Percentiles rank a stretch among this genome's conserved stretches.
Conservation (phyloP, 2,329 filamentous ascomycete species). For the Biscogniauxia sp. region DNA sequence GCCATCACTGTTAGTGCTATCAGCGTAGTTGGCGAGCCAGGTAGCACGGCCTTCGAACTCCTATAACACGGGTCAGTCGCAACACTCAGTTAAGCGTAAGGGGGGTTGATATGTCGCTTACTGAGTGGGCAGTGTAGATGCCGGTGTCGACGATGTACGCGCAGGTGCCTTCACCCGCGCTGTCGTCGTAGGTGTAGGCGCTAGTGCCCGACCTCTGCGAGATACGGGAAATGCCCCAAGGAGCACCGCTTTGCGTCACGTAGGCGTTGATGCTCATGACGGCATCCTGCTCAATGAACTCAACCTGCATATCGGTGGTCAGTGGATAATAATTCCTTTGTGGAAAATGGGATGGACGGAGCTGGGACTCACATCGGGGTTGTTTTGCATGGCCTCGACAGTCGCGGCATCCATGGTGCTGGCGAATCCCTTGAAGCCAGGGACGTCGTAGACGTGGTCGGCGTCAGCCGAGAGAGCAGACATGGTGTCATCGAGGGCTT, state of each 20-base stretch:
- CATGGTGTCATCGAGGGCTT: constrained; percentile 32
- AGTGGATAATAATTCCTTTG: constrained; percentile 8
- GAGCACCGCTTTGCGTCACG: constrained; percentile 34
- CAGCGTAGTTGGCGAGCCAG: constrained; percentile 31
- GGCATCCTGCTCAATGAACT: constrained; percentile 35
- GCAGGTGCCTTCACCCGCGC: constrained; percentile 41
- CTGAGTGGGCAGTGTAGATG: constrained; percentile 43
- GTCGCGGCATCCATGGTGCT: constrained; percentile 42
- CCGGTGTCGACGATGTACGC: constrained; percentile 57
- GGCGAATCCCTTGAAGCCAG: constrained; percentile 42
- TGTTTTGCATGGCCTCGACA: constrained; percentile 38
- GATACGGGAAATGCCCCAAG: constrained; percentile 46
- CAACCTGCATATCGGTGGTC: constrained; percentile 26
- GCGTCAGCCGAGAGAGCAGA: constrained; percentile 27
- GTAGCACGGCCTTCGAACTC: constrained; percentile 44
- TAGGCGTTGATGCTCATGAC: constrained; percentile 31
- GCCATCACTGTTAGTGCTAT: constrained; percentile 34
- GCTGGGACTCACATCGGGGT: constrained; percentile 37
- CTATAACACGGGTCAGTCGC: constrained; percentile 16
- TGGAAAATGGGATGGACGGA: not conserved
- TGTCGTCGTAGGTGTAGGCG: constrained; percentile 42
- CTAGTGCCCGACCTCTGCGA: constrained; percentile 38
- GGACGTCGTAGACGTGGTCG: constrained; percentile 32
- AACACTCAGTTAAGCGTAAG: not conserved
- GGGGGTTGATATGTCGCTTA: constrained; percentile 15